These are phyloP conservation scores for Eucalyptus victrix DNA, from an alignment of 345 rosid species.

Conservation along the genomic window DNA sequence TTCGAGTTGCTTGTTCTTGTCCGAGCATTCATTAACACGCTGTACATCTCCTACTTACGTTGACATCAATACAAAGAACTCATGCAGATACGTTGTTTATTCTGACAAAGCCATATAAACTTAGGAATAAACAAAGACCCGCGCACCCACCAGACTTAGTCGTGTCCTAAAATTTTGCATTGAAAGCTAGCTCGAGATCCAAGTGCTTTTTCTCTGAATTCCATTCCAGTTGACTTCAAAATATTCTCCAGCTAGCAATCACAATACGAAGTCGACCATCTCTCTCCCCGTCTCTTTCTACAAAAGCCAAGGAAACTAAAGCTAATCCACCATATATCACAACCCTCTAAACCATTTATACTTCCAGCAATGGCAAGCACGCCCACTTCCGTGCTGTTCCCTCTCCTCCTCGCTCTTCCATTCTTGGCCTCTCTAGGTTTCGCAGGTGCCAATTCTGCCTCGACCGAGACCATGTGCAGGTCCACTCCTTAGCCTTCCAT, in stretches of 20 bases:
- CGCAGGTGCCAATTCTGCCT: neutral
- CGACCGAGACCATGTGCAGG: constrained; percentile 20
- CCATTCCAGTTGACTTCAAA: constrained; percentile 1
- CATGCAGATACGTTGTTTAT: neutral
- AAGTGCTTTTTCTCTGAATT: constrained; percentile 2
- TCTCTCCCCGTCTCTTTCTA: neutral
- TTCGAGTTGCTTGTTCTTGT: neutral
- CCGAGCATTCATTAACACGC: neutral
- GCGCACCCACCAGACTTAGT: neutral
- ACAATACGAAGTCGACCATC: neutral
- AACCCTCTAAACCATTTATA: neutral
- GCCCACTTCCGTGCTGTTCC: neutral
- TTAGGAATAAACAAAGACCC: neutral
- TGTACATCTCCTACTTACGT: neutral
- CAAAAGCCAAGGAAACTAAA: neutral
- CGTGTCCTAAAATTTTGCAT: neutral
- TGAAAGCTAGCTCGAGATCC: neutral
- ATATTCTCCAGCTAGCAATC: neutral
- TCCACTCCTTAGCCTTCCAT: constrained; percentile 54
- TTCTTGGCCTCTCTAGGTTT: constrained; percentile 6
- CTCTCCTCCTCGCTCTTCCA: constrained; percentile 8
- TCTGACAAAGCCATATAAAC: neutral
- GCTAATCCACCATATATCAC: neutral
- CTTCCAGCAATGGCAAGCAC: neutral
- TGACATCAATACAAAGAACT: neutral